Evolutionary conservation across 805 yeast genomes (phyloP).

Genomic region (Saccharomyces kudriavzevii): DNA sequence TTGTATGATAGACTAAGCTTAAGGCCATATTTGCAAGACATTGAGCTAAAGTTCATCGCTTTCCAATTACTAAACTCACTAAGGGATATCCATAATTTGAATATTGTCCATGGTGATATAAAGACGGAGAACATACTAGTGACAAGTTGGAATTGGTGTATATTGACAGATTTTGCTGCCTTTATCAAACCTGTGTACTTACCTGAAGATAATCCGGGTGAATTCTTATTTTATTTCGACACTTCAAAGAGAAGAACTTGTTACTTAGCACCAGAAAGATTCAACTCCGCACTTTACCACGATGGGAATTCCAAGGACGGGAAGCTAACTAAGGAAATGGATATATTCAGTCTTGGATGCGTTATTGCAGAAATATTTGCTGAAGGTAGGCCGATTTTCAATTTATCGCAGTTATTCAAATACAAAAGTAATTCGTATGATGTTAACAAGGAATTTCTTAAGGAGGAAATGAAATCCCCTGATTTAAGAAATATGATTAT

Average conservation of each 20-base stretch:
- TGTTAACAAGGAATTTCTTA: constrained; percentile 34
- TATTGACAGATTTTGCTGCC: constrained; percentile 74
- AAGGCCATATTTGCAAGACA: constrained; percentile 74
- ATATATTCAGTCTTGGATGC: constrained; percentile 76
- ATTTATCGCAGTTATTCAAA: constrained; percentile 78
- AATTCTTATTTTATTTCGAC: constrained; percentile 86
- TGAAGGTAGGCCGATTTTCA: constrained; percentile 82
- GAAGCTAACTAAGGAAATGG: constrained; percentile 56
- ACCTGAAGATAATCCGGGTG: constrained; percentile 91
- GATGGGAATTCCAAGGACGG: constrained; percentile 11
- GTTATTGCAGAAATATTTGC: constrained; percentile 80
- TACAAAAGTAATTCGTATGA: constrained; percentile 60
- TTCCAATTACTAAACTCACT: constrained; percentile 69
- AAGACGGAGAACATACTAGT: constrained; percentile 84
- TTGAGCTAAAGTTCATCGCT: constrained; percentile 77
- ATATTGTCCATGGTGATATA: constrained; percentile 79
- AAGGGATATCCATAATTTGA: constrained; percentile 51
- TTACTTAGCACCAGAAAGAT: constrained; percentile 92
- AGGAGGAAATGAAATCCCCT: constrained; percentile 39
- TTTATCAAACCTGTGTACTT: constrained; percentile 68
- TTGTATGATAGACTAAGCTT: constrained; percentile 82
- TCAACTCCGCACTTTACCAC: constrained; percentile 30
- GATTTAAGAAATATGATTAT: constrained; percentile 47
- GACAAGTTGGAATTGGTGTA: constrained; percentile 82
- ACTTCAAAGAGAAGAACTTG: constrained; percentile 81